Conservation (phyloP, 306 rosid species). For the Oemleria cerasiformis region DNA sequence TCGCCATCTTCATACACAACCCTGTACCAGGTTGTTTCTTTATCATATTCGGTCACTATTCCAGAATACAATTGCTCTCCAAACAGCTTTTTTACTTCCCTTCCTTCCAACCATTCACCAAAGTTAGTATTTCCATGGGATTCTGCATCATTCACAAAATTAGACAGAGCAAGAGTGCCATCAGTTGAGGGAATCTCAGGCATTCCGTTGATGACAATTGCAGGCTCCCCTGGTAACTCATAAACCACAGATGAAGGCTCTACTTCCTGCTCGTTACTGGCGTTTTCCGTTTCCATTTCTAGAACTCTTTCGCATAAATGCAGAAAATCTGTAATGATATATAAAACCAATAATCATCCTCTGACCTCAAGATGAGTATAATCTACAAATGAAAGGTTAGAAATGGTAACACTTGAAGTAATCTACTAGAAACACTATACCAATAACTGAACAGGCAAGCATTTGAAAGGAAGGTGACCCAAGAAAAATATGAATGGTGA, state of each 20-base stretch:
- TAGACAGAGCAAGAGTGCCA: constrained; percentile 4
- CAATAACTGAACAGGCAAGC: background rate
- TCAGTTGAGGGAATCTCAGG: constrained; percentile 39
- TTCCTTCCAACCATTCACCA: constrained; percentile 84
- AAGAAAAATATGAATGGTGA: background rate
- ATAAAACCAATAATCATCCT: constrained; percentile 15
- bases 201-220: constrained; percentile 68
- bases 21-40: constrained; percentile 64
- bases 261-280: constrained; percentile 31
- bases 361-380: background rate
- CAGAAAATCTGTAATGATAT: constrained; percentile 4
- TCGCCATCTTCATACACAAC: constrained; percentile 85
- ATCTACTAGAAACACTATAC: background rate
- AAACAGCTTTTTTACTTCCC: constrained; percentile 72
- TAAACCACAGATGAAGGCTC: constrained; percentile 37
- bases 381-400: background rate
- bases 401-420: background rate
- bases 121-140: constrained; percentile 26
- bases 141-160: constrained; percentile 27
- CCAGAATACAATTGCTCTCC: constrained; percentile 59
- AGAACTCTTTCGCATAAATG: constrained; percentile 12
- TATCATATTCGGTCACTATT: constrained; percentile 53
- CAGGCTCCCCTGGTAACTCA: constrained; percentile 80
- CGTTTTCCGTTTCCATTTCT: constrained; percentile 45
- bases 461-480: background rate